These are phyloP conservation scores for Yamadazyma oceani DNA, from an alignment of 1,139 yeast species.

Conservation along the genomic window DNA sequence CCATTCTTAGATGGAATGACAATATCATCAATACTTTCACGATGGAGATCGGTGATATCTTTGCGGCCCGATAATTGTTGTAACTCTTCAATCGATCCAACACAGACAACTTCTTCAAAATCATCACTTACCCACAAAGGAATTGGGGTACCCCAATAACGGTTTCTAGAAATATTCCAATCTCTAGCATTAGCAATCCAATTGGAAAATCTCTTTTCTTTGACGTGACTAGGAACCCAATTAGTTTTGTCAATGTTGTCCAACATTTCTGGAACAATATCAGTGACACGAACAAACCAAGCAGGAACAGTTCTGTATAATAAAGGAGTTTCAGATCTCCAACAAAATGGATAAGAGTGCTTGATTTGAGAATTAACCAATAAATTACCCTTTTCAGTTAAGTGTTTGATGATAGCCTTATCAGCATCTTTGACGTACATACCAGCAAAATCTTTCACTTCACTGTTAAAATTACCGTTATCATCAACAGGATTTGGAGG, in stretches of 20 bases:
- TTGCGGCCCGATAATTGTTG: constrained; percentile 77
- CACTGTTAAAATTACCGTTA: constrained; percentile 75
- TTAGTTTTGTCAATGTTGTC: constrained; percentile 79
- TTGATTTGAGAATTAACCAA: constrained; percentile 78
- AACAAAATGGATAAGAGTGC: constrained; percentile 98
- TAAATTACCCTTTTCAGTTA: constrained; percentile 76
- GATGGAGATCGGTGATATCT: constrained; percentile 86
- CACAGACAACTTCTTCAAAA: constrained; percentile 85
- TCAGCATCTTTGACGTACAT: constrained; percentile 95
- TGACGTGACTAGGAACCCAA: constrained; percentile 92
- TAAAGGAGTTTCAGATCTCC: constrained; percentile 99
- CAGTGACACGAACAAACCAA: constrained; percentile 93
- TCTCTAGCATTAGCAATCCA: constrained; percentile 99
- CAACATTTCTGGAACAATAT: constrained; percentile 86
- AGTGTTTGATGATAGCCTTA: constrained; percentile 78
- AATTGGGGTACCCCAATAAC: constrained; percentile 99
- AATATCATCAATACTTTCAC: constrained; percentile 86
- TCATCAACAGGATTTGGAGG: constrained; percentile 97
- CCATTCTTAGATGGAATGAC: constrained; percentile 94
- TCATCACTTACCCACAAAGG: constrained; percentile 98
- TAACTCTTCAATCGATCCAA: constrained; percentile 88
- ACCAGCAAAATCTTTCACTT: constrained; percentile 76
- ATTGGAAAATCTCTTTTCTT: constrained; percentile 92
- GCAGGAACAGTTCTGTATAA: constrained; percentile 96
- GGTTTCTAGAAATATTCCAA: constrained; percentile 97